Conservation (phyloP, 2,329 filamentous ascomycete genomes). For the Scedosporium aurantiacum region DNA sequence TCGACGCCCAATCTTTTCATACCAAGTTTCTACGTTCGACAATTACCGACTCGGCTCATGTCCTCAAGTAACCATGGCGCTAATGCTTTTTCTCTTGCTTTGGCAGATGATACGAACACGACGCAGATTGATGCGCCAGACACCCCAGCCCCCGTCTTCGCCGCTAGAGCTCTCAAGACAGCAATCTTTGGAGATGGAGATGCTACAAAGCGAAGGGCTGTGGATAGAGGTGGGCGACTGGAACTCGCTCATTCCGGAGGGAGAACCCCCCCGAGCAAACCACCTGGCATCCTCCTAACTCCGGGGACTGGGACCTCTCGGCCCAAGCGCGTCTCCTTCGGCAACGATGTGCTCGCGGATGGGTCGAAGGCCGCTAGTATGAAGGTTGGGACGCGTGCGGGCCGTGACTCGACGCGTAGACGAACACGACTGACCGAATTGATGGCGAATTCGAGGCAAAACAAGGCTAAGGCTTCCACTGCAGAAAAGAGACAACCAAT, state of each 20-base stretch:
- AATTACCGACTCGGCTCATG: no score
- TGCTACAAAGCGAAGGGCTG: constrained; percentile 21
- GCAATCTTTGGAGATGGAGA: constrained; percentile 52
- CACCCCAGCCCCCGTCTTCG: constrained; percentile 56
- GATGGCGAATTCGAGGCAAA: constrained; percentile 31
- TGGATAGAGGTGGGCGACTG: not conserved
- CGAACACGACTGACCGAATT: constrained; percentile 34
- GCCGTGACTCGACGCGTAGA: constrained; percentile 3
- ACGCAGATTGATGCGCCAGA: constrained; percentile 47
- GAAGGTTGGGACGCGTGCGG: constrained; percentile 13
- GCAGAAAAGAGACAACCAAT: constrained; percentile 10
- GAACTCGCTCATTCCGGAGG: constrained; percentile 11
- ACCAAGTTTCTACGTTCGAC: not conserved
- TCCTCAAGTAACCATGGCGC: no score
- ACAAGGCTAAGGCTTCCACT: constrained; percentile 9
- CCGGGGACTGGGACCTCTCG: constrained; percentile 50
- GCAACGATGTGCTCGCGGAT: constrained; percentile 40
- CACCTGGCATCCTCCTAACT: constrained; percentile 50
- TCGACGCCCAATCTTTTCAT: not conserved
- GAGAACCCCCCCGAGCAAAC: constrained; percentile 33
- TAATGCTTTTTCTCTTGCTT: not conserved
- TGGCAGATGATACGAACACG: constrained; percentile 27
- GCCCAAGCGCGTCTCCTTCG: constrained; percentile 56
- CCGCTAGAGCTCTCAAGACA: constrained; percentile 52
- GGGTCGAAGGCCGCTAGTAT: constrained; percentile 14